Evolutionary conservation across 73 alveolate species (phyloP), one percentile per base, ranked within the genome.

Genomic region (Paramecium bursaria): DNA sequence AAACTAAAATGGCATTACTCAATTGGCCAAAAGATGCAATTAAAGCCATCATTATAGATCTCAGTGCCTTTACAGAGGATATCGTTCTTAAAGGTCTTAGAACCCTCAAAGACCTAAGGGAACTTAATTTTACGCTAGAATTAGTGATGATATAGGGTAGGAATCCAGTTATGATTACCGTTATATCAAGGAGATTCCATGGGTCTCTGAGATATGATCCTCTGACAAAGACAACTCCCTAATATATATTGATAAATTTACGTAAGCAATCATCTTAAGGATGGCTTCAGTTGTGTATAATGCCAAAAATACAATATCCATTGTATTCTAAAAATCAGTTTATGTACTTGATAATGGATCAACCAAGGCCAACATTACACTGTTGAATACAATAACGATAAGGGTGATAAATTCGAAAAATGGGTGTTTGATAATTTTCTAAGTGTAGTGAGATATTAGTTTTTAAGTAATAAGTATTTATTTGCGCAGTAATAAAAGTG

Each of bases 81-180:
- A 96, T 95, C 13, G 98, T 93, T 80, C 95, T 94, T 30, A 96
- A 85, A 21, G 99, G 98, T 85, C 98, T 92, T 10, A 96, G 48
- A 3, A 94, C 97, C 73, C 98, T 85, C 44, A 96, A 91, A 0
- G 97, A 93, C 80, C 99, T 88, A 31, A 96, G 52, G 1, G 96
- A 93, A 15, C 90, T 90, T 19, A 92, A 55, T 33, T 86, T 47
- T 15, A 85, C 15, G 15, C 50, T 42, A 46, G 85, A 53, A 0
- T 87, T 22, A 22, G 49, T 39, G 31, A 55, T 55, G 30, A 79
- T n/a, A 19, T 75, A 74, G 4, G 88, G 85, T 31, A 87, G 82
- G 90, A 91, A 94, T 7, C 92, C 97, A 46, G 92, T 93, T 25
- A 92, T 54, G 50, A 95, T 96, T 1, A 95, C 94, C 46, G 94